Conservation (phyloP, 106 monocot species). For the Platanthera zijinensis region DNA sequence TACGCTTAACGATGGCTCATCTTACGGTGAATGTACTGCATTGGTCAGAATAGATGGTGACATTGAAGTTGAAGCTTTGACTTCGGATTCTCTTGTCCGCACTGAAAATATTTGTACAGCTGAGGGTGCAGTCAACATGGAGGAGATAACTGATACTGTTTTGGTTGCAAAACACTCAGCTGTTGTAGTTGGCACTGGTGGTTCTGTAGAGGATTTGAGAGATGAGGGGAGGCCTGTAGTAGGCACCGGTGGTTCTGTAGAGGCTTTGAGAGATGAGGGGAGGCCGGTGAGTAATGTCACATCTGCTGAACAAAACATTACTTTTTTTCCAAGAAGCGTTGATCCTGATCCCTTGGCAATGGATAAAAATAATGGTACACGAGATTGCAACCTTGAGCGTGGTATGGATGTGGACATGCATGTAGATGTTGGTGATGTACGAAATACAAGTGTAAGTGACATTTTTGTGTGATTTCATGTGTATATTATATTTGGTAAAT, state of each 20-base stretch:
- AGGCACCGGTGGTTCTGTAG: slow-evolving; percentile 8
- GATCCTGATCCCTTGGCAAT: slow-evolving; percentile 40
- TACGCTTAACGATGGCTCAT: background rate
- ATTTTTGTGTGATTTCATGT: background rate
- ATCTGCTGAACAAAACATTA: background rate
- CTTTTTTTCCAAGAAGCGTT: slow-evolving; percentile 7
- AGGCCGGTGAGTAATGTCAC: slow-evolving; percentile 3
- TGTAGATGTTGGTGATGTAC: slow-evolving; percentile 27
- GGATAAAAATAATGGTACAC: slow-evolving; percentile 39
- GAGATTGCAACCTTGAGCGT: slow-evolving; percentile 27
- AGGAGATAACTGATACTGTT: slow-evolving; percentile 8
- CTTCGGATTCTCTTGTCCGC: background rate
- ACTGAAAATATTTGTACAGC: background rate
- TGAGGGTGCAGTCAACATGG: background rate
- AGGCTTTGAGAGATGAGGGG: slow-evolving; percentile 10
- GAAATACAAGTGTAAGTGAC: slow-evolving; percentile 60
- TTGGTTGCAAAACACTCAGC: background rate
- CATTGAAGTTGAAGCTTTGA: background rate
- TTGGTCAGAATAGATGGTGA: slow-evolving; percentile 5
- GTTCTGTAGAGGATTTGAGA: background rate
- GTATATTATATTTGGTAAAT: background rate
- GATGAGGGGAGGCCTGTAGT: background rate
- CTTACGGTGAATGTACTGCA: background rate
- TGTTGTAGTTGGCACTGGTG: slow-evolving; percentile 2
- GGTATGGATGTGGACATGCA: slow-evolving; percentile 31